A percentile compares a stretch with the other conserved stretches of the same genome.
Conservation (phyloP, 805 yeast species). For the Cyberlindnera mrakii region DNA sequence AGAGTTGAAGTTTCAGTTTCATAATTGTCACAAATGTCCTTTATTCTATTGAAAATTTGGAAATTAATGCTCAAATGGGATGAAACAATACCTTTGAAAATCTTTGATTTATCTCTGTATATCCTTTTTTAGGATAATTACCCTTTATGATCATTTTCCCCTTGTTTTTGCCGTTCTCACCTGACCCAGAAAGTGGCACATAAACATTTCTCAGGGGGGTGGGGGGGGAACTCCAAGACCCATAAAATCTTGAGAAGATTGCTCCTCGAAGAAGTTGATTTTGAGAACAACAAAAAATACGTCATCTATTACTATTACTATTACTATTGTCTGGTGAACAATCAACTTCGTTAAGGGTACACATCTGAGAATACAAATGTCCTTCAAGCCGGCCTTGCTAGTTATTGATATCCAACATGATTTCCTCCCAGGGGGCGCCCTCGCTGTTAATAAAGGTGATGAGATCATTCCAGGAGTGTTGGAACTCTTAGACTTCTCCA, state of each 20-base stretch:
- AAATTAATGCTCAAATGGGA: neutral
- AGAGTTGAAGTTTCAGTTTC: too few relatives aligned
- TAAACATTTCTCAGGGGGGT: too few relatives aligned
- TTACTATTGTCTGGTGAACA: too few relatives aligned
- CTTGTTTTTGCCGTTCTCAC: too few relatives aligned
- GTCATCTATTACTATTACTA: too few relatives aligned
- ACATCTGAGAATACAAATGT: slow-evolving; percentile 1
- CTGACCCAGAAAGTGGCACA: too few relatives aligned
- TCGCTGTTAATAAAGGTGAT: slow-evolving; percentile 68
- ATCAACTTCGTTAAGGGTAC: neutral
- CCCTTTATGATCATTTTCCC: slow-evolving; percentile 1
- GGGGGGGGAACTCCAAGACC: too few relatives aligned
- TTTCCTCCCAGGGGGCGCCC: slow-evolving; percentile 77
- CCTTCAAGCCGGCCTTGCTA: slow-evolving; percentile 47
- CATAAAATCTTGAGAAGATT: too few relatives aligned
- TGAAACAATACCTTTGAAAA: slow-evolving; percentile 2
- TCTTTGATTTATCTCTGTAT: slow-evolving; percentile 21
- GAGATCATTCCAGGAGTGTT: slow-evolving; percentile 47
- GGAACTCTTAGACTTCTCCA: slow-evolving; percentile 34
- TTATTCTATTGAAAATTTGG: too few relatives aligned
- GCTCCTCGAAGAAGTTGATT: too few relatives aligned
- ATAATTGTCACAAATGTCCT: too few relatives aligned
- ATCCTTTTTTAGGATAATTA: slow-evolving; percentile 3
- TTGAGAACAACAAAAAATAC: too few relatives aligned
- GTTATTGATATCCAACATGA: slow-evolving; percentile 84